Conservation (phyloP, 345 rosid species). For the Diplotaxis tenuifolia region DNA sequence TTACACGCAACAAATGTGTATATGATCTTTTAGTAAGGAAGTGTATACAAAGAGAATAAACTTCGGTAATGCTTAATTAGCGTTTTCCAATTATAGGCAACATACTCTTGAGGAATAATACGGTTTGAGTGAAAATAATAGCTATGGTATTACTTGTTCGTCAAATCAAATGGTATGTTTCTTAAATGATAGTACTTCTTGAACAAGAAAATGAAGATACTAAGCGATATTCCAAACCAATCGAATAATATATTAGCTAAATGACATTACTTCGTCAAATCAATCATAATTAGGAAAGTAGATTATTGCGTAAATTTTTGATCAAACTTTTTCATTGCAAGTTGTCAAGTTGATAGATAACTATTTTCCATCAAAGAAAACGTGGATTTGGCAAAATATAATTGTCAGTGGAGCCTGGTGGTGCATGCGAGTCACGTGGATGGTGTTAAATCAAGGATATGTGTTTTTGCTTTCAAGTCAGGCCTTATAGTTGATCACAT, state of each 20-base stretch:
- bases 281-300: not conserved
- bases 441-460: not conserved
- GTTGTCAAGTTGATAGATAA: not conserved
- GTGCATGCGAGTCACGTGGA: slow-evolving; percentile 10
- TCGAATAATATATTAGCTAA: not conserved
- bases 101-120: no score
- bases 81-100: slow-evolving; percentile 17
- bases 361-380: not conserved
- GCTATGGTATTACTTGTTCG: not conserved
- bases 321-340: not conserved
- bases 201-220: not conserved
- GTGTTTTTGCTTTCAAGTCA: not conserved
- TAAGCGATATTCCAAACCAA: not conserved
- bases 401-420: not conserved
- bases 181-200: not conserved
- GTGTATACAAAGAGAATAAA: not conserved
- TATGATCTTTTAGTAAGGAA: not conserved
- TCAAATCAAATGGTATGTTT: not conserved
- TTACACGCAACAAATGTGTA: not conserved
- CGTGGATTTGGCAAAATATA: not conserved
- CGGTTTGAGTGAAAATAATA: not conserved
- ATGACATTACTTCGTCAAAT: not conserved
- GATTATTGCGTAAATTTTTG: not conserved
- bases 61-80: not conserved
- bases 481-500: not conserved